Percentiles rank a stretch among this genome's conserved stretches.
Evolutionary conservation across 2,329 filamentous ascomycete genomes (phyloP).

Genomic region (Neonectria coccinea): DNA sequence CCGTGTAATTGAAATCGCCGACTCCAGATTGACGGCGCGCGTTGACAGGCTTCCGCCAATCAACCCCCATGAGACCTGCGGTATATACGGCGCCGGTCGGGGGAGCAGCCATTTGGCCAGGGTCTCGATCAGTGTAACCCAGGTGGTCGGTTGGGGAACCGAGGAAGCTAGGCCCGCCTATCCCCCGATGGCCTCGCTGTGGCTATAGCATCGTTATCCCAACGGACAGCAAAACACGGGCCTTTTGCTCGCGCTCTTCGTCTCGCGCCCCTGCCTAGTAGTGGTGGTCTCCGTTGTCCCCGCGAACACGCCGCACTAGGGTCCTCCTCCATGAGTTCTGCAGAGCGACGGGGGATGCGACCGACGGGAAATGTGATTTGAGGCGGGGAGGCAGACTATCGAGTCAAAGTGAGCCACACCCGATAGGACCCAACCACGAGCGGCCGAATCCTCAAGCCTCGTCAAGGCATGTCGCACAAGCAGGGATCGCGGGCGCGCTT

Average conservation of each 20-base stretch:
- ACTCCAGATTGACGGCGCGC: slow-evolving; percentile 31
- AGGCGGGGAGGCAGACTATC: slow-evolving; percentile 19
- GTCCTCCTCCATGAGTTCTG: slow-evolving; percentile 18
- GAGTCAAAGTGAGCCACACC: slow-evolving; percentile 26
- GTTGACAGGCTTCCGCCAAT: slow-evolving; percentile 39
- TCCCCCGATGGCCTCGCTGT: slow-evolving; percentile 34
- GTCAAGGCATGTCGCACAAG: slow-evolving; percentile 29
- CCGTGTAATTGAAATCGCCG: slow-evolving; percentile 36
- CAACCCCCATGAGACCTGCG: slow-evolving; percentile 34
- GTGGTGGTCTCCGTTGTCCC: slow-evolving; percentile 18
- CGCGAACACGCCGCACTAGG: slow-evolving; percentile 23
- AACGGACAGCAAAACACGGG: slow-evolving; percentile 13
- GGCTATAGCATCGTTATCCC: slow-evolving; percentile 22
- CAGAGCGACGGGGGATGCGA: slow-evolving; percentile 10
- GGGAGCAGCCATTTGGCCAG: slow-evolving; percentile 31
- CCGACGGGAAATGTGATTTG: slow-evolving; percentile 12
- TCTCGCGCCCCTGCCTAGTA: slow-evolving; percentile 18
- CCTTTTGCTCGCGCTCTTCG: slow-evolving; percentile 14
- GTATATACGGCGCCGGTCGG: slow-evolving; percentile 39
- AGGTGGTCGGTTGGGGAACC: slow-evolving; percentile 40
- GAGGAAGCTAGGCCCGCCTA: slow-evolving; percentile 45
- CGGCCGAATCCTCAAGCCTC: slow-evolving; percentile 19
- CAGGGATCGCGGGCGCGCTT: slow-evolving; percentile 34
- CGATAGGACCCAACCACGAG: slow-evolving; percentile 11
- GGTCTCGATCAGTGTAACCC: slow-evolving; percentile 42